phyloP scores from a whole-genome alignment of 441 rosid species.

The Sinapis alba region DNA sequence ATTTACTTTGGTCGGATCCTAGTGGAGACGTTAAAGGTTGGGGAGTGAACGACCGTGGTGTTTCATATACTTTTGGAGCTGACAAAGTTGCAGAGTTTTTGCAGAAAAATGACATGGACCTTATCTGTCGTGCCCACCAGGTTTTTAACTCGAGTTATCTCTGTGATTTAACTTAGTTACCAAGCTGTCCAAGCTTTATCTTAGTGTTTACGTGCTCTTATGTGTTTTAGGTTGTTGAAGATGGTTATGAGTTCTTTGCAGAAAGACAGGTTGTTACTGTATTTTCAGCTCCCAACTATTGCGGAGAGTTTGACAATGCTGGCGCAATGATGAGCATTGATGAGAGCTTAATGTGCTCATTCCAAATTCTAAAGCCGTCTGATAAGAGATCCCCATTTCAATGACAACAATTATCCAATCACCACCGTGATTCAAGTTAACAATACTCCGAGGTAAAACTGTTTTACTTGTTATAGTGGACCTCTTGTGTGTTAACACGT shows the following conservation, averaged over 20 bases:
- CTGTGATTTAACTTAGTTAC: no score
- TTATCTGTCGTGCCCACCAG: conserved; percentile 95
- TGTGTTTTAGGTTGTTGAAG: conserved; percentile 78
- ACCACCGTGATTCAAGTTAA: conserved; percentile 22
- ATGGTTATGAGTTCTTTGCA: conserved; percentile 87
- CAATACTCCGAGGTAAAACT: conserved; percentile 15
- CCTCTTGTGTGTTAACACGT: neutral
- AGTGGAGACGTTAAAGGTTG: conserved; percentile 68
- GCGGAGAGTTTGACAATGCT: conserved; percentile 90
- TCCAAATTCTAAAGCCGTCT: conserved; percentile 69
- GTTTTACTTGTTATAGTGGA: neutral
- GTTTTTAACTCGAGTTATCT: no score
- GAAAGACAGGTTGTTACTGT: conserved; percentile 72
- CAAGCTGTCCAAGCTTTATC: no score
- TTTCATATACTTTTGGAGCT: conserved; percentile 82
- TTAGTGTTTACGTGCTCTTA: neutral
- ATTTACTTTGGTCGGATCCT: conserved; percentile 92
- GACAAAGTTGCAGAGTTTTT: conserved; percentile 70
- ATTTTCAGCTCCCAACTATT: conserved; percentile 91
- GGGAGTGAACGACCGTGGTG: conserved; percentile 84
- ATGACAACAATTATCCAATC: conserved; percentile 25
- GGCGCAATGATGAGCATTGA: conserved; percentile 88
- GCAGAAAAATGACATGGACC: conserved; percentile 86
- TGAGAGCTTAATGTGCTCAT: conserved; percentile 74
- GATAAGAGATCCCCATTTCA: conserved; percentile 47